A percentile compares a stretch with the other conserved stretches of the same genome.
These are phyloP conservation scores for Boletus subcaerulescens DNA, from an alignment of 768 basidiomycete species.

Conservation along the genomic window DNA sequence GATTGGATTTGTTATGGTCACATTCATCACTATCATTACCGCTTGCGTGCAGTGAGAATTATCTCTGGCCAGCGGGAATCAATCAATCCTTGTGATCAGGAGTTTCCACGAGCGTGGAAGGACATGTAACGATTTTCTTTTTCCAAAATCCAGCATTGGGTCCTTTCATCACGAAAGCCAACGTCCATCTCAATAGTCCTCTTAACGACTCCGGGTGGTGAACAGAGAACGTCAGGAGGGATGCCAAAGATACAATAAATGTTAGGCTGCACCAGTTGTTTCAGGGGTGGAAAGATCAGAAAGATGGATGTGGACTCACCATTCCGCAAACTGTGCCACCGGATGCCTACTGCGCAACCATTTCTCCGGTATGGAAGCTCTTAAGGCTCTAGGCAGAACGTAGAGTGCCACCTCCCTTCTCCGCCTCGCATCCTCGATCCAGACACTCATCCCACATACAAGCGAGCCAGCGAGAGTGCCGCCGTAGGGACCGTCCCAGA, in stretches of 20 bases:
- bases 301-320: constrained; percentile 37
- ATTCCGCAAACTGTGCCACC: constrained; percentile 46
- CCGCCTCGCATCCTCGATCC: constrained; percentile 68
- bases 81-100: background rate
- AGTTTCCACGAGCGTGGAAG: constrained; percentile 8
- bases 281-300: constrained; percentile 8
- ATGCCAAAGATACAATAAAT: constrained; percentile 63
- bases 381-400: constrained; percentile 68
- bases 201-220: constrained; percentile 65
- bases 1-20: background rate
- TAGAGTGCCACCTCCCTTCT: constrained; percentile 80
- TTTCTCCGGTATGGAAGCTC: constrained; percentile 55
- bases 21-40: background rate
- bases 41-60: background rate
- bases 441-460: constrained; percentile 71
- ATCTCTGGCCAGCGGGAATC: background rate
- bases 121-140: constrained; percentile 18
- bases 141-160: constrained; percentile 55
- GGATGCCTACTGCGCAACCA: constrained; percentile 47
- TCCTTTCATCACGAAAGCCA: constrained; percentile 64
- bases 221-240: constrained; percentile 58
- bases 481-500: constrained; percentile 77
- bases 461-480: constrained; percentile 65
- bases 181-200: constrained; percentile 70
- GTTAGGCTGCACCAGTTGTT: constrained; percentile 39